These are phyloP conservation scores for Emmonsiellopsis sp. DNA, from an alignment of 2,329 filamentous ascomycete species.

Conservation along the genomic window DNA sequence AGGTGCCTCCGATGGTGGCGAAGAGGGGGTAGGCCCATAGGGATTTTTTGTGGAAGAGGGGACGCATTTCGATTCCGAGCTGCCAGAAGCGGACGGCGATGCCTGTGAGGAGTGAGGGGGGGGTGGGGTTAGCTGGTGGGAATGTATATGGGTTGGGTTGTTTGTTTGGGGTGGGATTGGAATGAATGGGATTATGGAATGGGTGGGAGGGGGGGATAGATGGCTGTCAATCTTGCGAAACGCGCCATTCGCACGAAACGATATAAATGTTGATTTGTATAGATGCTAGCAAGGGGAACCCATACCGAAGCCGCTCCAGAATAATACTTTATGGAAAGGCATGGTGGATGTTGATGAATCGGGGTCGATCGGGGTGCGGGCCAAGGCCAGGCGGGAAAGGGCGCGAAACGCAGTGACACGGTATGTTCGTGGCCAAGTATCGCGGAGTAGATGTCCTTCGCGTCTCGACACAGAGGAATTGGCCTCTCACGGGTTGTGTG, in stretches of 20 bases:
- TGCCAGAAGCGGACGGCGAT: slow-evolving; percentile 90
- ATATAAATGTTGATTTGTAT: too few species aligned
- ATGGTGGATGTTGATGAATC: slow-evolving; percentile 23
- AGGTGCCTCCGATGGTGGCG: slow-evolving; percentile 74
- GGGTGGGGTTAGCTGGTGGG: too few species aligned
- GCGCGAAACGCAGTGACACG: background rate
- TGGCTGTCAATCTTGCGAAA: too few species aligned
- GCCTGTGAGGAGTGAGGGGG: slow-evolving; percentile 55
- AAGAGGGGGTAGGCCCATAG: slow-evolving; percentile 92
- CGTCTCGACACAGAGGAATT: background rate
- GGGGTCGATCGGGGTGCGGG: slow-evolving; percentile 9
- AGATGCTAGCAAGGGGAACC: slow-evolving; percentile 6
- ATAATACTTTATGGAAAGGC: slow-evolving; percentile 43
- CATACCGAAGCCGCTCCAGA: slow-evolving; percentile 73
- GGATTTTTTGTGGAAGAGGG: slow-evolving; percentile 74
- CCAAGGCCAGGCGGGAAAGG: background rate
- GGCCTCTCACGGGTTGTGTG: background rate
- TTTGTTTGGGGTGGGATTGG: background rate
- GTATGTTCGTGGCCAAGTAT: background rate
- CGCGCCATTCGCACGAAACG: too few species aligned
- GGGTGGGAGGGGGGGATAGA: too few species aligned
- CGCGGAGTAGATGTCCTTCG: background rate
- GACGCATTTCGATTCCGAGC: slow-evolving; percentile 96
- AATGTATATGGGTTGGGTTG: background rate
- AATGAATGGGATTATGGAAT: too few species aligned